Base-by-base conservation (phyloP, 148 eudicot genomes). In the Nyssa sinensis region DNA sequence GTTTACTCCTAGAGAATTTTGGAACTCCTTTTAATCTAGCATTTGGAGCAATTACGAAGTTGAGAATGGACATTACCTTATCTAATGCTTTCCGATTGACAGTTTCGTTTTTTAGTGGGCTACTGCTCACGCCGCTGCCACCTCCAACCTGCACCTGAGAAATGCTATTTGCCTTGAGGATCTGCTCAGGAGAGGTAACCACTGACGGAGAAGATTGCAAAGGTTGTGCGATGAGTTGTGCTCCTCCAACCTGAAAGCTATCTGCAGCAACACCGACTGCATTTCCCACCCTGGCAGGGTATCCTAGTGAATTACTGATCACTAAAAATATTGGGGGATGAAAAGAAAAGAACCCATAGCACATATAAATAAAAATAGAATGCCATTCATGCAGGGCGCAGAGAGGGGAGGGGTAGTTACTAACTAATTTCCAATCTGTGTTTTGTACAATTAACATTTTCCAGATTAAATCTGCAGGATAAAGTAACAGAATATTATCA, bases 81-180 rank as follows among this genome's bases (percentile, higher is more conserved):
- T 96, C 99, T 82, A 96, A 83, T 39, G 94, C 89, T 86, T 83
- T 95, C 59, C 88, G 87, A 70, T 78, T 83, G 55, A 81, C 89
- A 72, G 97, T 93, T 76, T 93, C 98, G 78, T 67, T 91, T 77
- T 73, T 82, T 5, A 76, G 76, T 55, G 83, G 68, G 77, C 77
- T 84, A 74, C 76, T 75, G 67, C 83, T 83, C 37, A 77, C 49
- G 67, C 83, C 84, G 51, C 77, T 77, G 41, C 67, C 68, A 39
- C 77, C 78, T 63, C 89, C 90, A 78, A 79, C 71, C 75, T 79
- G 82, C 71, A 76, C 73, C 74, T 77, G 85, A 64, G 78, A 28
- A 39, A 79, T 67, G 74, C 74, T 80, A 62, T 77, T 78, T 63
- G 70, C 70, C 68, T 86, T 79, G 47, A 64, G 70, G 33, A 66